phyloP scores from a whole-genome alignment of 805 yeast species.

The Monosporozyma solicola region DNA sequence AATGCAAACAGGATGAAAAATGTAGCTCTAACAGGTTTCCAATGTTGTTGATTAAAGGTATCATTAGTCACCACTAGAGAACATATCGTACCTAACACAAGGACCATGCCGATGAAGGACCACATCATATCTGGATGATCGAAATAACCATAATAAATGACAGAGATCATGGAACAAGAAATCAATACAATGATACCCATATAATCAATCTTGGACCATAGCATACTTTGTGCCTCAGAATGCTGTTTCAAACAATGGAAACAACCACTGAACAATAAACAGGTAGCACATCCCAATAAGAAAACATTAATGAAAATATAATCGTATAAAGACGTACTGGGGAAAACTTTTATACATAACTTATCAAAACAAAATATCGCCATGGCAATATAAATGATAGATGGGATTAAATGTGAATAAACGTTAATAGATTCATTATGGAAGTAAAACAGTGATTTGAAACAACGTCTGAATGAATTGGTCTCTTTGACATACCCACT shows the following conservation, averaged over 20 bases:
- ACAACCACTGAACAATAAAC: constrained; percentile 54
- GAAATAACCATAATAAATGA: constrained; percentile 38
- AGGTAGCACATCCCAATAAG: constrained; percentile 47
- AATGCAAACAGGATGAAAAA: constrained; percentile 76
- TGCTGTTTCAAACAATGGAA: constrained; percentile 65
- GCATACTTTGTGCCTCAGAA: constrained; percentile 41
- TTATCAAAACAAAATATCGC: constrained; percentile 23
- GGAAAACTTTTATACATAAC: constrained; percentile 25
- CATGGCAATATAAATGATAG: constrained; percentile 22
- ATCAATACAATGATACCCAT: constrained; percentile 65
- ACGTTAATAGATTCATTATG: constrained; percentile 72
- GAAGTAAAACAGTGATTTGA: constrained; percentile 41
- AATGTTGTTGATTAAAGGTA: constrained; percentile 53
- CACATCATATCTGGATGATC: constrained; percentile 28
- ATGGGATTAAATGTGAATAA: constrained; percentile 51
- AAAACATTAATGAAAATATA: constrained; percentile 44
- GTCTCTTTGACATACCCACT: constrained; percentile 59
- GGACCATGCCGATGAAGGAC: constrained; percentile 34
- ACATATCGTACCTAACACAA: constrained; percentile 51
- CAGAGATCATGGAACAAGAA: constrained; percentile 50
- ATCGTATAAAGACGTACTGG: constrained; percentile 36
- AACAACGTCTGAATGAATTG: constrained; percentile 36
- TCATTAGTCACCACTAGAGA: constrained; percentile 56
- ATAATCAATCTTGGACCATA: constrained; percentile 67
- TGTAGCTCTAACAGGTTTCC: constrained; percentile 65